Base-by-base conservation (phyloP, 306 rosid species). In the Ormosia emarginata region DNA sequence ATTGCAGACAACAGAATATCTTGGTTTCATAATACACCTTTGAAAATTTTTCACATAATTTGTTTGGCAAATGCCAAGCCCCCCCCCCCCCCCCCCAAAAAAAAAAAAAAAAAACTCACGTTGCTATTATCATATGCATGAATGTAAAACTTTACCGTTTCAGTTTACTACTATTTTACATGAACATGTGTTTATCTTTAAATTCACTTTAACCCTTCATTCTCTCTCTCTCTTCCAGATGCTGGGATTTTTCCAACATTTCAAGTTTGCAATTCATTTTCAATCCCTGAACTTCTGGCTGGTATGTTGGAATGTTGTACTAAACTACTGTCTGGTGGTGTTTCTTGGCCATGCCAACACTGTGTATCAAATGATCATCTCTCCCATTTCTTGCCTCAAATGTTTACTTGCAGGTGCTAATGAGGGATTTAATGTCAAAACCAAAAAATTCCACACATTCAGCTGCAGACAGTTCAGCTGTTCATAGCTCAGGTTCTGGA, bases 241-340 rank as follows among this genome's bases (percentile, higher is more conserved):
- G 99, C 86, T 91, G 78, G 94, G 97, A 29, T 93, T 93, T 87
- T 96, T 89, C 81, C 91, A 75, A 83, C 96, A 96, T 87, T 81
- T 78, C 82, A 96, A 93, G 90, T 85, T 93, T 41, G 97, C 85
- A 33, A 87, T 92, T 92, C 99, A 96, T 91, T 89, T 85, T 79
- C 99, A 93, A 30, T 89, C 99, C 71, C 81, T 93, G 79, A 78
- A 83, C 32, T 96, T 96, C 87, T 96, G 97, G 99, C 94, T 96
- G 97, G 99, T 96, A 93, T 24, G 91, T 78, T 49, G 70, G 77
- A 62, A 9, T 29, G 59, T 57, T 81, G 66, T 71, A 12, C 59
- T 52, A 4, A 39, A 52, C 33, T 66, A 12, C 33, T 71, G 5
- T 81, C 64, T 57, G 15, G 56, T 41, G 24, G 39, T 63, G 36